These are phyloP conservation scores for Botrytis aclada DNA, from an alignment of 2,329 filamentous ascomycete genomes.

Conservation along the genomic window DNA sequence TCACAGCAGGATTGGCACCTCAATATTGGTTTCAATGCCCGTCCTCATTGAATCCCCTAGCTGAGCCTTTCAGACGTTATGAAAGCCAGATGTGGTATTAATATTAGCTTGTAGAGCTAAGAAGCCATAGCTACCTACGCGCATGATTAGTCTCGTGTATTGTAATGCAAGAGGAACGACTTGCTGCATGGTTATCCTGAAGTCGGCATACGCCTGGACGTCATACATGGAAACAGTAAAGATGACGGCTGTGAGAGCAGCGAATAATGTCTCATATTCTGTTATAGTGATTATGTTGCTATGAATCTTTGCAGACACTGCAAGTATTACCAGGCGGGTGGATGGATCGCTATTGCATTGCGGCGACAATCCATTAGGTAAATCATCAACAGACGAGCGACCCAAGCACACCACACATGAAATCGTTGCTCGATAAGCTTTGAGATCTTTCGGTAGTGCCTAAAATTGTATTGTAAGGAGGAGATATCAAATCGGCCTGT, in stretches of 20 bases:
- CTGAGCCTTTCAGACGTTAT: neutral
- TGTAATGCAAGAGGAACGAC: neutral
- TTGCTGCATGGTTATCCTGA: conserved; percentile 1
- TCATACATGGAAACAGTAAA: neutral
- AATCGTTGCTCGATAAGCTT: neutral
- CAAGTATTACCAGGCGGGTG: neutral
- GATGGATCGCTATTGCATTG: neutral
- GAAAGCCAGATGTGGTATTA: neutral
- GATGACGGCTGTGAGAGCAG: neutral
- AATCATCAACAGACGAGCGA: neutral
- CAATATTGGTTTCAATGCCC: neutral
- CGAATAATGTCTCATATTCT: conserved; percentile 2
- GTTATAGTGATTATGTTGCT: neutral
- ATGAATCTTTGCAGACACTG: neutral
- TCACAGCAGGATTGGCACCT: neutral
- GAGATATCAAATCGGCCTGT: neutral
- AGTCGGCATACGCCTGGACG: conserved; percentile 6
- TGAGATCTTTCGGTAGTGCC: neutral
- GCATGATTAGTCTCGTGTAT: neutral
- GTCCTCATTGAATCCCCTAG: neutral
- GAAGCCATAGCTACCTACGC: neutral
- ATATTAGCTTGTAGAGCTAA: neutral
- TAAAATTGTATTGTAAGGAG: neutral
- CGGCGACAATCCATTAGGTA: neutral
- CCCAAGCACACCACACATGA: neutral